A percentile compares a stretch with the other conserved stretches of the same genome.
Evolutionary conservation across 2,329 filamentous ascomycete genomes (phyloP).

Genomic region (Claviceps fusiformis): DNA sequence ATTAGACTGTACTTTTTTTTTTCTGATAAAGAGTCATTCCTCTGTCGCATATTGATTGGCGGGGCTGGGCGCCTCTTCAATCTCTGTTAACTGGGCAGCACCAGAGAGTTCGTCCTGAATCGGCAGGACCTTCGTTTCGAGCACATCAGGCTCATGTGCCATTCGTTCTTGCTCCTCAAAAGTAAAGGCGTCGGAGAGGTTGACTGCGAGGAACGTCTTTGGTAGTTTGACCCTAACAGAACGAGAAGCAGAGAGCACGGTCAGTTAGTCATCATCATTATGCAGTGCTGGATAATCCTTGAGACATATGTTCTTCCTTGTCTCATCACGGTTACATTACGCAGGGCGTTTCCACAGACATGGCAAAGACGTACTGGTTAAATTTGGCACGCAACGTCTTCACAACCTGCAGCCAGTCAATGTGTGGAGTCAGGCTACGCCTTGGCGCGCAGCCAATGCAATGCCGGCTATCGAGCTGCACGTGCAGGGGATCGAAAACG

Average conservation of each 20-base stretch:
- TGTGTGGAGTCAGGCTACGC: constrained; percentile 77
- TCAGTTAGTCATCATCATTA: neutral
- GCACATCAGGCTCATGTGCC: constrained; percentile 29
- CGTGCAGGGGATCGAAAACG: constrained; percentile 89
- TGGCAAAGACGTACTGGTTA: constrained; percentile 53
- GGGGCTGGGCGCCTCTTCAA: neutral
- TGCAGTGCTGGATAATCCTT: neutral
- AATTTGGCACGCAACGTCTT: constrained; percentile 92
- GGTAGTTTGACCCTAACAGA: constrained; percentile 45
- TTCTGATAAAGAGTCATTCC: neutral
- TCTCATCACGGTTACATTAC: too few species aligned
- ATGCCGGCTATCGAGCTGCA: constrained; percentile 90
- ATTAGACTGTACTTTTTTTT: neutral
- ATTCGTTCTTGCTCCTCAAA: constrained; percentile 43
- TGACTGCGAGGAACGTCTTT: constrained; percentile 52
- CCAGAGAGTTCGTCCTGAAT: constrained; percentile 16
- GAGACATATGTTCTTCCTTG: neutral
- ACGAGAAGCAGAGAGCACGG: neutral
- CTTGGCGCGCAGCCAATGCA: constrained; percentile 91
- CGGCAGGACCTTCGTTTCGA: constrained; percentile 32
- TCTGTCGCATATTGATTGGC: neutral
- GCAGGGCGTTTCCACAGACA: constrained; percentile 2
- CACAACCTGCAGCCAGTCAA: constrained; percentile 94
- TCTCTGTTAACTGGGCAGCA: neutral
- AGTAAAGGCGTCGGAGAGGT: constrained; percentile 47